These are phyloP conservation scores for Clausena lansium DNA, from an alignment of 345 rosid species.

Conservation along the genomic window DNA sequence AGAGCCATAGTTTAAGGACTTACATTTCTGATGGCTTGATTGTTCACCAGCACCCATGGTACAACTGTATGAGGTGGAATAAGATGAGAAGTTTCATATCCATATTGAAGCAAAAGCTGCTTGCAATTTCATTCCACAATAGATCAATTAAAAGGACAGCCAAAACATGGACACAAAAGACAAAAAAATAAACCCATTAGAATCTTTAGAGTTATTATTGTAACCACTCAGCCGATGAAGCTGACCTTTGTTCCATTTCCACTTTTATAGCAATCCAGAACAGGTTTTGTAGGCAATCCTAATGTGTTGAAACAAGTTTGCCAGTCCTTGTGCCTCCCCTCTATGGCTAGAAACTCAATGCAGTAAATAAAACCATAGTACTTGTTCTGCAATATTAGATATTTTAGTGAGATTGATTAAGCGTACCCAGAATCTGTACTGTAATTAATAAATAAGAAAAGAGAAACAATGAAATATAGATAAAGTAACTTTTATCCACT, in stretches of 20 bases:
- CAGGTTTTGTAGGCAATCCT: conserved; percentile 26
- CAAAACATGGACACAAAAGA: neutral
- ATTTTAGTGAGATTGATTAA: too few relatives aligned
- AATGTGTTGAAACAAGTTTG: conserved; percentile 28
- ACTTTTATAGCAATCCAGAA: conserved; percentile 26
- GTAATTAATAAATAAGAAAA: too few relatives aligned
- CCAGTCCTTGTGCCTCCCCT: conserved; percentile 31
- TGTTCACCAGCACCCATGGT: conserved; percentile 45
- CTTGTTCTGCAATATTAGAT: conserved; percentile 23
- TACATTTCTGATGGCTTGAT: conserved; percentile 29
- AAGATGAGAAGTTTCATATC: conserved; percentile 34
- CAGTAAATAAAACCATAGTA: conserved; percentile 34
- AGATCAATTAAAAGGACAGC: neutral
- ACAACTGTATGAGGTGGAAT: conserved; percentile 30
- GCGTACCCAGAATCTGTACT: neutral
- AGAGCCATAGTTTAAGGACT: neutral
- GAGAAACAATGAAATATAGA: neutral
- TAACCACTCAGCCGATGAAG: neutral
- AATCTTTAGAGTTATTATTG: neutral
- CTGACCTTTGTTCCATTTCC: conserved; percentile 36
- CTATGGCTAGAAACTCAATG: conserved; percentile 37
- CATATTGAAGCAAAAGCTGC: conserved; percentile 32
- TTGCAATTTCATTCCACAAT: neutral
- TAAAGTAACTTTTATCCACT: neutral
- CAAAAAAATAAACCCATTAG: neutral